A percentile compares a stretch with the other conserved stretches of the same genome.
phyloP scores from a whole-genome alignment of 2,329 filamentous ascomycete genomes.

The Scedosporium aurantiacum region DNA sequence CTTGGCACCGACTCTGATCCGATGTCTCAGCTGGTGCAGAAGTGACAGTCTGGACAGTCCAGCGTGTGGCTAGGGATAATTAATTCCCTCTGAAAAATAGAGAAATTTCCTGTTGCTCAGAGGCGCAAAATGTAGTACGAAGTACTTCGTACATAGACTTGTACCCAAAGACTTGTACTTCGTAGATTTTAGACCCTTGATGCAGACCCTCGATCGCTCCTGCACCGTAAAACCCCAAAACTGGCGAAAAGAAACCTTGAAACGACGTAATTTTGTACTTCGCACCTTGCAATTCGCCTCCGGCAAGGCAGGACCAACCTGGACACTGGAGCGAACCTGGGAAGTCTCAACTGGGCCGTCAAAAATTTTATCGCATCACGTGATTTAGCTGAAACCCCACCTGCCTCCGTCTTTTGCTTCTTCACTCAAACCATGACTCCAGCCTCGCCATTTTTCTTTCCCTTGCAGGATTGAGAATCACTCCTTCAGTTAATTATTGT shows the following conservation, averaged over 20 bases:
- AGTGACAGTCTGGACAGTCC: background rate
- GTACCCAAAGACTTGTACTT: too few relatives aligned
- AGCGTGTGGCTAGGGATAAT: background rate
- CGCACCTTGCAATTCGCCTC: background rate
- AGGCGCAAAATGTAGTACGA: too few relatives aligned
- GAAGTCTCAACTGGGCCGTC: background rate
- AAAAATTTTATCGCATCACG: constrained; percentile 1
- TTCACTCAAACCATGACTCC: background rate
- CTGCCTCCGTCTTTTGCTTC: background rate
- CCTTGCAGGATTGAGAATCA: background rate
- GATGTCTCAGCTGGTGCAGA: background rate
- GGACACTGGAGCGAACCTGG: background rate
- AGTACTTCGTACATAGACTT: too few relatives aligned
- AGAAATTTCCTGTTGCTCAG: background rate
- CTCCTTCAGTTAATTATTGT: background rate
- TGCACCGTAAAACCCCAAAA: background rate
- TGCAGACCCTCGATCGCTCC: background rate
- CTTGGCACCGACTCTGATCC: too few relatives aligned
- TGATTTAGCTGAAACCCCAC: constrained; percentile 3
- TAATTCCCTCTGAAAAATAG: too few relatives aligned
- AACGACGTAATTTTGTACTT: too few relatives aligned
- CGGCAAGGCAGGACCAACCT: background rate
- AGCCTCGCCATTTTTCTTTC: constrained; percentile 5
- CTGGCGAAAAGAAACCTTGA: too few relatives aligned
- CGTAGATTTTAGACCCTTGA: background rate